A percentile compares a stretch with the other conserved stretches of the same genome.
Evolutionary conservation across 1,139 yeast species (phyloP).

Genomic region (Geotrichum aggregatum): DNA sequence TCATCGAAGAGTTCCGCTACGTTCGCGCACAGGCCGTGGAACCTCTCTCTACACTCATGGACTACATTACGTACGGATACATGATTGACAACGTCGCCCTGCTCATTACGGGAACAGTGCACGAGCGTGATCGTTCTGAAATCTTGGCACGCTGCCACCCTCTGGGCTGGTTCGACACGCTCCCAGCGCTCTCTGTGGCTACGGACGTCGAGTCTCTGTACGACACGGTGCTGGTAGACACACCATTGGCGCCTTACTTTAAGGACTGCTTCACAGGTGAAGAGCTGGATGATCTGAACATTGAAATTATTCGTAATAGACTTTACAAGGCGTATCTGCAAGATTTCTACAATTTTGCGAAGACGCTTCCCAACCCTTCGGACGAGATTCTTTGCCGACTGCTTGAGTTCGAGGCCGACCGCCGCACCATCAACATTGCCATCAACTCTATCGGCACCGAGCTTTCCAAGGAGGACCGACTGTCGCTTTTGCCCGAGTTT

Average conservation of each 20-base stretch:
- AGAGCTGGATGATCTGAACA: constrained; percentile 91
- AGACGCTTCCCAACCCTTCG: constrained; percentile 68
- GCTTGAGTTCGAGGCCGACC: constrained; percentile 88
- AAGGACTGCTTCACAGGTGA: constrained; percentile 87
- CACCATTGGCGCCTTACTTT: constrained; percentile 96
- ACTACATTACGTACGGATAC: constrained; percentile 88
- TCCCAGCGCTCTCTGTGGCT: constrained; percentile 91
- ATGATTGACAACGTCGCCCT: constrained; percentile 97
- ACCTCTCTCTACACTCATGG: constrained; percentile 74
- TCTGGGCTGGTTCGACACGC: constrained; percentile 95
- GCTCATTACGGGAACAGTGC: constrained; percentile 95
- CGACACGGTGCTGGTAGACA: constrained; percentile 91
- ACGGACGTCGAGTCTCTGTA: constrained; percentile 90
- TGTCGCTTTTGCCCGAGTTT: constrained; percentile 66
- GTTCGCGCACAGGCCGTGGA: constrained; percentile 80
- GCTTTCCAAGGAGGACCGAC: constrained; percentile 64
- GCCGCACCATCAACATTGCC: constrained; percentile 86
- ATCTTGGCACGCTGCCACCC: constrained; percentile 90
- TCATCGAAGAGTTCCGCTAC: constrained; percentile 81
- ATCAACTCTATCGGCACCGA: constrained; percentile 85
- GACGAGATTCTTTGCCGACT: constrained; percentile 73
- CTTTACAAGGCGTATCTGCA: constrained; percentile 90
- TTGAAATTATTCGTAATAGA: constrained; percentile 88
- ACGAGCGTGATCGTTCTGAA: constrained; percentile 86
- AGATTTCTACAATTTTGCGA: constrained; percentile 70